These are phyloP conservation scores for Russula brevipes DNA, from an alignment of 768 basidiomycete genomes.

Conservation along the genomic window DNA sequence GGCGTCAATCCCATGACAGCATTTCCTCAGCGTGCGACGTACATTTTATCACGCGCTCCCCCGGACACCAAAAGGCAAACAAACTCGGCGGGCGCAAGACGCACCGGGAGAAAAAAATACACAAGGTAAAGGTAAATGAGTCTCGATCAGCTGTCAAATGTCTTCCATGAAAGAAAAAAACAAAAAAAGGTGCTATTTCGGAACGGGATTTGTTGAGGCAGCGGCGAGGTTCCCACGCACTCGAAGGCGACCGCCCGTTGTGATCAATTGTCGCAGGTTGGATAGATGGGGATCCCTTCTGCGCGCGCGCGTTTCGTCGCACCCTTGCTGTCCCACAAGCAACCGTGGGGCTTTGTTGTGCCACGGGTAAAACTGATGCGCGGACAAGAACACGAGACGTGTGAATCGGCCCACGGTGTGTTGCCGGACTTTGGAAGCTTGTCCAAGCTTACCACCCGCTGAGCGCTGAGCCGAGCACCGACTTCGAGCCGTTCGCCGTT, in stretches of 20 bases:
- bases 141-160: slow-evolving; percentile 18
- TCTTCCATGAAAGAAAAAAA: slow-evolving; percentile 22
- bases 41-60: background rate
- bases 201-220: background rate
- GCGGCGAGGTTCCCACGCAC: slow-evolving; percentile 12
- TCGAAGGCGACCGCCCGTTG: background rate
- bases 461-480: slow-evolving; percentile 16
- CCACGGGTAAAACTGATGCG: too few species aligned
- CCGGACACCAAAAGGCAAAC: slow-evolving; percentile 10
- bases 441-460: background rate
- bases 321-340: too few species aligned
- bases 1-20: slow-evolving; percentile 6
- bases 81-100: slow-evolving; percentile 6
- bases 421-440: background rate
- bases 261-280: too few species aligned
- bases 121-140: background rate
- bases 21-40: background rate
- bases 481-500: background rate
- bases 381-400: background rate
- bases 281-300: too few species aligned
- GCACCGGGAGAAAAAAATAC: background rate
- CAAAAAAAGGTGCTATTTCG: background rate
- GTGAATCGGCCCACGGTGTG: background rate
- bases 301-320: background rate
- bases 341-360: too few species aligned